Evolutionary conservation across 108 stramenopile genomes (phyloP).

Genomic region (Skeletonema menzelii): DNA sequence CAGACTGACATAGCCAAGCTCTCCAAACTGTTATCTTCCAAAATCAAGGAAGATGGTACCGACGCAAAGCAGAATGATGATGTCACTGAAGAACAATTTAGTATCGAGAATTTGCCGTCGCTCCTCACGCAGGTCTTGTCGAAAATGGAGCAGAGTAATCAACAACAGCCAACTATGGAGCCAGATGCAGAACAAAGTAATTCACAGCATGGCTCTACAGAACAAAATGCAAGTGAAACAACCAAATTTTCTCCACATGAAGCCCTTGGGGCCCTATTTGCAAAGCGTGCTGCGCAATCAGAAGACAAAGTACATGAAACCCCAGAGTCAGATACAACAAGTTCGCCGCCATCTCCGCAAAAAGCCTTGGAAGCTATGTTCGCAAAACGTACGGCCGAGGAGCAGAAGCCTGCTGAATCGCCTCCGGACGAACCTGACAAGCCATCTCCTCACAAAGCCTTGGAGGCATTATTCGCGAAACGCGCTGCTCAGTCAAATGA

Average conservation of each 20-base stretch:
- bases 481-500: conserved; percentile 13
- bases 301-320: background rate
- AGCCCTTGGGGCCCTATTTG: background rate
- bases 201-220: background rate
- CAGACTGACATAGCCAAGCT: conserved; percentile 26
- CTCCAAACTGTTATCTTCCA: conserved; percentile 24
- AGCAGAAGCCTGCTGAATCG: background rate
- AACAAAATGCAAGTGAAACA: conserved; percentile 8
- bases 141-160: conserved; percentile 17
- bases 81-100: conserved; percentile 1
- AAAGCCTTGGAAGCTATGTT: background rate
- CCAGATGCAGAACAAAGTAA: background rate
- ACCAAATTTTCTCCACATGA: background rate
- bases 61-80: background rate
- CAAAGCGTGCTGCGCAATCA: background rate
- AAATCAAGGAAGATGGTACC: conserved; percentile 12
- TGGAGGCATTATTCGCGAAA: conserved; percentile 29
- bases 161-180: background rate
- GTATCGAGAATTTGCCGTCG: conserved; percentile 26
- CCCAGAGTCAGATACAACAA: background rate
- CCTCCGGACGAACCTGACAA: background rate
- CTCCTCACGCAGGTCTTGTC: conserved; percentile 33
- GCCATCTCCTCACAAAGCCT: conserved; percentile 1
- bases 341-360: background rate
- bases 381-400: background rate